Percentiles rank a stretch among this genome's conserved stretches.
Evolutionary conservation across 164 flowering plant species (phyloP).

Genomic region (Cinnamomum chago): DNA sequence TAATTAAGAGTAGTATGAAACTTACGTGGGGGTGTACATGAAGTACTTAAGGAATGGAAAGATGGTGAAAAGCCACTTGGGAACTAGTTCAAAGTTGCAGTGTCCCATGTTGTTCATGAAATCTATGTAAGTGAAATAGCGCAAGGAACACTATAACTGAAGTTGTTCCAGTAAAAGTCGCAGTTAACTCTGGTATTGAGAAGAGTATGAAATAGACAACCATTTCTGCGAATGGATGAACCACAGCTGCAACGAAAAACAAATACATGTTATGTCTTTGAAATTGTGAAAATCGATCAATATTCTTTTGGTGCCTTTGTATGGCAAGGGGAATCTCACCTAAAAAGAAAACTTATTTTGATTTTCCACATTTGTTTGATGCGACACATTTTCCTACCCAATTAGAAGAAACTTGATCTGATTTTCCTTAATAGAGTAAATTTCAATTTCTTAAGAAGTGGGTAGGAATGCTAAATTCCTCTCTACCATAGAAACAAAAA

Average conservation of each 20-base stretch:
- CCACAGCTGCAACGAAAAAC: slow-evolving; percentile 36
- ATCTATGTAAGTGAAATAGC: slow-evolving; percentile 36
- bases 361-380: no score
- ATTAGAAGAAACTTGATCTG: not conserved
- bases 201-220: slow-evolving; percentile 28
- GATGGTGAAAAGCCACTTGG: slow-evolving; percentile 27
- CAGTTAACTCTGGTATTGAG: slow-evolving; percentile 21
- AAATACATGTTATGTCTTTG: not conserved
- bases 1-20: slow-evolving; percentile 15
- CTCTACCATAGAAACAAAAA: no score
- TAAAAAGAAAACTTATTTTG: no score
- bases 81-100: slow-evolving; percentile 58
- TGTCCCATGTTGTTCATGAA: slow-evolving; percentile 60
- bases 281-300: not conserved
- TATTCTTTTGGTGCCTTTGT: not conserved
- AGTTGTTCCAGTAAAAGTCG: slow-evolving; percentile 6
- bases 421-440: not conserved
- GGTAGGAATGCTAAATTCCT: no score
- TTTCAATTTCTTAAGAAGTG: no score
- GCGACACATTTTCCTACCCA: no score
- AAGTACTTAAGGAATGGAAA: slow-evolving; percentile 54
- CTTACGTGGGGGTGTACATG: slow-evolving; percentile 69
- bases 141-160: slow-evolving; percentile 16
- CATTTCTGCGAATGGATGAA: slow-evolving; percentile 54
- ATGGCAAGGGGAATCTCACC: no score